These are phyloP conservation scores for Lachancea nothofagi DNA, from an alignment of 805 yeast species.

Conservation along the genomic window DNA sequence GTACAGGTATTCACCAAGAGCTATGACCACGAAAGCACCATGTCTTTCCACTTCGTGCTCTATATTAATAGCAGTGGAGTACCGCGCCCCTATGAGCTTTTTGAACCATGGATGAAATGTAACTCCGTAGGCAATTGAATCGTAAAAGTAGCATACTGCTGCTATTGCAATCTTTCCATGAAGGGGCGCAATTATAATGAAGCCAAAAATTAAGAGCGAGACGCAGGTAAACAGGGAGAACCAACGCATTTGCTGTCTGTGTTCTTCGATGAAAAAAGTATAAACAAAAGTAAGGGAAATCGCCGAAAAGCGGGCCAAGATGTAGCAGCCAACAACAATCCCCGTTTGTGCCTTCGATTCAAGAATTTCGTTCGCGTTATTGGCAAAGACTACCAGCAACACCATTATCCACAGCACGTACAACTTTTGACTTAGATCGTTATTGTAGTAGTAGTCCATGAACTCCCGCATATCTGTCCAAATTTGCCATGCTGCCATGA, in stretches of 20 bases:
- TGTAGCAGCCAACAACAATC: slow-evolving; percentile 43
- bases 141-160: slow-evolving; percentile 3
- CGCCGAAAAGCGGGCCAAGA: slow-evolving; percentile 41
- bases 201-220: not conserved
- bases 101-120: slow-evolving; percentile 4
- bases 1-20: slow-evolving; percentile 58
- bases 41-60: slow-evolving; percentile 52
- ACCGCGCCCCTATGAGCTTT: slow-evolving; percentile 35
- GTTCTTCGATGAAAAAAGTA: slow-evolving; percentile 40
- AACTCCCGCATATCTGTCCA: slow-evolving; percentile 63
- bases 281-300: slow-evolving; percentile 35
- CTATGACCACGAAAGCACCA: slow-evolving; percentile 55
- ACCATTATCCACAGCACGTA: slow-evolving; percentile 50
- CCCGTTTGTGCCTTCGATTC: slow-evolving; percentile 10
- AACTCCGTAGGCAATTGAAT: not conserved
- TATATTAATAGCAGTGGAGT: slow-evolving; percentile 56
- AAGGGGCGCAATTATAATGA: slow-evolving; percentile 2
- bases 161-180: slow-evolving; percentile 2
- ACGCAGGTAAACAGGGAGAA: slow-evolving; percentile 2
- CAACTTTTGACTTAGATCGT: slow-evolving; percentile 50
- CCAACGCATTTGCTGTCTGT: slow-evolving; percentile 24
- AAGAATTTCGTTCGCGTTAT: slow-evolving; percentile 34
- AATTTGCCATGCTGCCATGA: slow-evolving; percentile 55
- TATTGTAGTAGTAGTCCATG: slow-evolving; percentile 57
- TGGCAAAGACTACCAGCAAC: slow-evolving; percentile 46